phyloP scores from a whole-genome alignment of 495 filamentous ascomycete genomes.

The Penicillium tannophilum region DNA sequence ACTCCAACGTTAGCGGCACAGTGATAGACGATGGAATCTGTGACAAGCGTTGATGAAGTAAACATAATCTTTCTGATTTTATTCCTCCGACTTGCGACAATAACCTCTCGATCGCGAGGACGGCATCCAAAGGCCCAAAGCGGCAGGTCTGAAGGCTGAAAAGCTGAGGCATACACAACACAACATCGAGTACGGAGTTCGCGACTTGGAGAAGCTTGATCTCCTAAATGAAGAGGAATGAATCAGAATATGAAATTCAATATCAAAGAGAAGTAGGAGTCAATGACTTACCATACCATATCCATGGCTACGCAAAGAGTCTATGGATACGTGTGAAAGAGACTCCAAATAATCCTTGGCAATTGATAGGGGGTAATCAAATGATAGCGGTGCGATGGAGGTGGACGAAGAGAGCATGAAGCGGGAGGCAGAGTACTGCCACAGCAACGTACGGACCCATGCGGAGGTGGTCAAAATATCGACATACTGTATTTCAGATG shows the following conservation, averaged over 20 bases:
- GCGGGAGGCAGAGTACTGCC: conserved; percentile 24
- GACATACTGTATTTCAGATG: conserved; percentile 15
- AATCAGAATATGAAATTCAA: not conserved
- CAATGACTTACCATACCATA: conserved; percentile 22
- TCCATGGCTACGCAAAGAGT: conserved; percentile 20
- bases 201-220: conserved; percentile 21
- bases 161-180: conserved; percentile 19
- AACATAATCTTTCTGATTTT: conserved; percentile 11
- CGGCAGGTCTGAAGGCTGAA: conserved; percentile 9
- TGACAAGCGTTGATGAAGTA: conserved; percentile 10
- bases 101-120: conserved; percentile 15
- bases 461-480: conserved; percentile 23
- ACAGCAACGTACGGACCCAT: conserved; percentile 21
- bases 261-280: not conserved
- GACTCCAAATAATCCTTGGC: conserved; percentile 20
- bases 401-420: conserved; percentile 26
- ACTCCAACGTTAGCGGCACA: conserved; percentile 2
- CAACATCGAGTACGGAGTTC: conserved; percentile 19
- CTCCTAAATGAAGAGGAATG: conserved; percentile 6
- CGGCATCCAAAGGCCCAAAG: conserved; percentile 16
- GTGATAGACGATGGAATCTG: conserved; percentile 11
- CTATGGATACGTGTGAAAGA: conserved; percentile 14
- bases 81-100: conserved; percentile 11
- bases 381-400: conserved; percentile 15
- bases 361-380: conserved; percentile 21